Percentiles rank a stretch among this genome's conserved stretches.
phyloP scores from a whole-genome alignment of 129 eudicot species.

The Oenanthe sinensis region DNA sequence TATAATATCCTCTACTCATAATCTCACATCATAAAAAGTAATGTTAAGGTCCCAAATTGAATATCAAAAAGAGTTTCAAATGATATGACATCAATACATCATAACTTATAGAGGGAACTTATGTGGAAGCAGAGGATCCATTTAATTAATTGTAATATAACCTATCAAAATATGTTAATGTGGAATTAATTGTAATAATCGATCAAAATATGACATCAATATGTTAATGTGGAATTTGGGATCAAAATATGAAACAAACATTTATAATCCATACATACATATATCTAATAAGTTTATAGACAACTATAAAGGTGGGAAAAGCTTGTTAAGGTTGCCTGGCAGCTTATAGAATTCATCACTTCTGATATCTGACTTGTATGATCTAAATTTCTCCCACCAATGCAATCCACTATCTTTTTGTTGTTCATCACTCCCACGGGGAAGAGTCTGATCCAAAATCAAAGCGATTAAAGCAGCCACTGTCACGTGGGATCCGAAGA shows the following conservation, averaged over 20 bases:
- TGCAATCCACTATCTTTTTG: conserved; percentile 43
- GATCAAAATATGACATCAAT: too few relatives aligned
- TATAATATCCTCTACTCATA: too few relatives aligned
- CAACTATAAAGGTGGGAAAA: conserved; percentile 22
- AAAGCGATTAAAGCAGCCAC: conserved; percentile 52
- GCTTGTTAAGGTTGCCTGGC: conserved; percentile 19
- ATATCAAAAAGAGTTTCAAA: too few relatives aligned
- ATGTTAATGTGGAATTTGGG: too few relatives aligned
- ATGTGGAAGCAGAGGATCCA: too few relatives aligned
- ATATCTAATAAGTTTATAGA: neutral
- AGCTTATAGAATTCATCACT: conserved; percentile 24
- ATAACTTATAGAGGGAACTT: too few relatives aligned
- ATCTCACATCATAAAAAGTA: too few relatives aligned
- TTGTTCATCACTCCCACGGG: conserved; percentile 23
- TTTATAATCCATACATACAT: neutral
- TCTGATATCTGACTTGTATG: conserved; percentile 15
- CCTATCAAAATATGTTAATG: too few relatives aligned
- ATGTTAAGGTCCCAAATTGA: too few relatives aligned
- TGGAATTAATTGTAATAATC: too few relatives aligned
- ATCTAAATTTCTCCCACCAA: conserved; percentile 63
- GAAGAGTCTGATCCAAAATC: conserved; percentile 46
- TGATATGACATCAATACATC: too few relatives aligned
- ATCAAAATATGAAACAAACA: neutral
- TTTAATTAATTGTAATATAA: too few relatives aligned
- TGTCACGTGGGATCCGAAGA: conserved; percentile 51